Base-by-base conservation (phyloP, 140 eudicot genomes). In the Ambrosia hybrid region DNA sequence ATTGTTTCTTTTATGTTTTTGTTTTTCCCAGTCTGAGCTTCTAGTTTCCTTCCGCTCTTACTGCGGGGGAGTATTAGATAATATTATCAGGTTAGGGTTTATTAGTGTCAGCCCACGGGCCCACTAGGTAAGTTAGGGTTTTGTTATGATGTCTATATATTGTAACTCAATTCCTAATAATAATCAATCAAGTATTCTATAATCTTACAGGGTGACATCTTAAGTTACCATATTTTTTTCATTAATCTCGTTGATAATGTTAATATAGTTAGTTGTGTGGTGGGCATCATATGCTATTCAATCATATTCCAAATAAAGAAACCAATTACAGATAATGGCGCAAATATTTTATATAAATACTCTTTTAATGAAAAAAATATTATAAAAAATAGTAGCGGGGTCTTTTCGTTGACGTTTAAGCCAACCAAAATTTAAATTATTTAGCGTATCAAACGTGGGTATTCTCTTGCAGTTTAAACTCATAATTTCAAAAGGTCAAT, bases 261-360 rank as follows among this genome's bases (percentile, higher is more conserved):
- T 21, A 9, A 30, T 71, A 36, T 78, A 64, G 17, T 55, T 78
- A 64, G 17, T 55, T 56, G 56, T 65, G 46, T 65, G 73, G 82
- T 64, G 78, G 82, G 78, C 62, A 78, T 71, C 78, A 71, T 78
- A 71, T 78, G 68, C 82, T 33, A 64, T 63, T 57, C 43, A 71
- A 55, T 53, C 33, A 71, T 52, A 39, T 51, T 45, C 38, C n/a
- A 9, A 61, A 77, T 61, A 77, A 51, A 76, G 21, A 69, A 60
- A 68, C 15, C 53, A 45, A 48, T 60, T 14, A 38, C 68, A 33
- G 56, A 75, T n/a, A 67, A 64, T 64, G 73, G 21, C 36, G 37
- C 65, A 75, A 51, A 13, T 46, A 67, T 64, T 38, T 3, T 13
- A 14, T 34, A 36, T 33, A 36, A 61, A 34, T 61, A 56, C 34